Base-by-base conservation (phyloP, 371 early-diverging fungal species). In the Mortierella polycephala region DNA sequence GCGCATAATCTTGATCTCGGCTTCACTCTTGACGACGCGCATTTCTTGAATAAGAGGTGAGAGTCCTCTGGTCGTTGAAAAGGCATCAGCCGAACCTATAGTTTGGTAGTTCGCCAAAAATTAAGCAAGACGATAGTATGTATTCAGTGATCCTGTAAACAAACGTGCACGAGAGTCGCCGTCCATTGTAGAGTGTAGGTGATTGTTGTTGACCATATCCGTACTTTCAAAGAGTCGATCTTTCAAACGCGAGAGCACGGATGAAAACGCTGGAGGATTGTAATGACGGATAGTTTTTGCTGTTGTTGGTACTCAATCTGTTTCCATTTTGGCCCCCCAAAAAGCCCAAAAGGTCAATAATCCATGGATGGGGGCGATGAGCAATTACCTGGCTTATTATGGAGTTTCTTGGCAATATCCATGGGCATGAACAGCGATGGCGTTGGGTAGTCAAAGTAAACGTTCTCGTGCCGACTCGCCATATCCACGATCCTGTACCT, bases 1-100 rank as follows among this genome's bases (percentile, higher is more conserved):
- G 56, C 93, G 88, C 93, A 98, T 93, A 5, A 96, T 67, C 41
- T 84, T 87, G 39, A 93, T 83, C 81, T 97, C 97, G 13, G 89
- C 82, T 8, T 84, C 75, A 21, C 91, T 90, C 77, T 98, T 98
- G 73, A 92, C 74, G 62, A 93, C 75, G 42, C 98, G 86, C 64
- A 93, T 71, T 54, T 91, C 86, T 61, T 95, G 93, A 8, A 97
- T 71, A 11, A 88, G 42, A 1, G 85, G 85, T 23, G 85, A 87
- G 13, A 94, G 80, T 7, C 85, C 83, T 62, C 87, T 86, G 53
- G 91, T 73, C 45, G 81, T 60, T 0, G 74, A 21, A 45, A 74
- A 60, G 8, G 59, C 57, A 37, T 76, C 77, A 4, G 30, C 30
- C 57, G 71, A 81, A 67, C 65, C 81, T 81, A 60, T 44, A 46